Evolutionary conservation across 208 protist species (phyloP), one percentile per base, ranked within the genome.

Genomic region (Wallacemonas rigidus): DNA sequence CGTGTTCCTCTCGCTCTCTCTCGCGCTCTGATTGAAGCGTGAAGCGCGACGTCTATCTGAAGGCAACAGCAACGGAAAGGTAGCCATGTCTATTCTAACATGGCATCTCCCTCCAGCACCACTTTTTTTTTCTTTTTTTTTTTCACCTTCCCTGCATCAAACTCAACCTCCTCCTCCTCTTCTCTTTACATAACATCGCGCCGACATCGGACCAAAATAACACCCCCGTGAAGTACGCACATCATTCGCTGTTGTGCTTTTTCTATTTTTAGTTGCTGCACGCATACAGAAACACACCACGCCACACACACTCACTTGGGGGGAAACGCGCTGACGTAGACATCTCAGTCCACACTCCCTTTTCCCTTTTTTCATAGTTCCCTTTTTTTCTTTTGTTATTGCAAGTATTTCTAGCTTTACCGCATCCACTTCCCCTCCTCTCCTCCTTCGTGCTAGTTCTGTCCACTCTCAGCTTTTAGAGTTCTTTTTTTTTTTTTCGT

Each of bases 91-190:
- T 26, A 26, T 26, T 26, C 26, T 26, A 26, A 26, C 26, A 26
- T 26, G 26, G 26, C 26, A 26, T 26, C 26, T 36, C 7, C 43
- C 61, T 14, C n/a, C 6, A 53, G 47, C 43, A 38, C 12, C 14
- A 44, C 65, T 51, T 5, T 62, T 69, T 36, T 69, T 73, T 61
- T 77, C 47, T 61, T 51, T 76, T 50, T 70, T 61, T 61, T 71
- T 69, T 38, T 63, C 45, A 50, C 45, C 45, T 50, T 50, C 12
- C 12, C 12, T 50, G 26, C 26, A 26, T 26, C 26, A 26, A 26
- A 26, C 26, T 60, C 26, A 60, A n/a, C 36, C 12, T 70, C 15
- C 53, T 60, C n/a, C 1, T 48, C 11, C 15, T 48, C 11, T 67
- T 15, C 53, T 57, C 39, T 26, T 26, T 0, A 0, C 26, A 26